Evolutionary conservation across 495 filamentous ascomycete genomes (phyloP), one percentile per base, ranked within the genome.

Genomic region (Hypoxylon subgilvum): DNA sequence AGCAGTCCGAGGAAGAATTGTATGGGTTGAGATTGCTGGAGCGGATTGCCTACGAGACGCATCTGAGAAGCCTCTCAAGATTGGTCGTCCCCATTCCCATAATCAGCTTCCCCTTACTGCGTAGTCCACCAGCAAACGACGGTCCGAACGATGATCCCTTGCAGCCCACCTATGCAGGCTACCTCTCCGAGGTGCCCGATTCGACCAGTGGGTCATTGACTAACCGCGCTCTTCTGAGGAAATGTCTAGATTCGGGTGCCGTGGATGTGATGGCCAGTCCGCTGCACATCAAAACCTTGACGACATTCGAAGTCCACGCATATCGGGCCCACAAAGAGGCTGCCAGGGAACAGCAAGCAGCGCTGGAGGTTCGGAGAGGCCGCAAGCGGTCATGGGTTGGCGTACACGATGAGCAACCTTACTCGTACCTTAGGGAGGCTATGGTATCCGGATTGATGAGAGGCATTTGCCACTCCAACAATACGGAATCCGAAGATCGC

Each of bases 361-460:
- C 89, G 43, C 58, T 90, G 10, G 84, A 87, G 17, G 72, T 80
- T 44, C 89, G 84, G 61, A 83, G 85, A 57, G 81, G 82, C 16
- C 81, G 92, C 45, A 95, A 94, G 71, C 84, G 90, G 43, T 96
- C 92, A 1, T 96, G 91, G 92, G 90, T 97, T 32, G 91, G 91
- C 21, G 82, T 93, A n/a, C 82, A 88, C 61, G 86, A 92, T 66
- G 82, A 88, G 65, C 90, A 92, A 66, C 88, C 88, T n/a, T 96
- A 90, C 76, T 85, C 88, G 18, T 96, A 95, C 73, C 77, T 96
- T 55, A 79, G 90, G 63, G 92, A 96, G 77, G 76, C 73, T 43
- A 89, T 89, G 89, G 93, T 97, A 17, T 93, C 91, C 1, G 89
- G 84, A 56, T 80, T 98, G 36, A 95, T 97, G 89, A 86, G 84